Conservation (phyloP, 768 basidiomycete species). For the Mycena sanguinolenta region DNA sequence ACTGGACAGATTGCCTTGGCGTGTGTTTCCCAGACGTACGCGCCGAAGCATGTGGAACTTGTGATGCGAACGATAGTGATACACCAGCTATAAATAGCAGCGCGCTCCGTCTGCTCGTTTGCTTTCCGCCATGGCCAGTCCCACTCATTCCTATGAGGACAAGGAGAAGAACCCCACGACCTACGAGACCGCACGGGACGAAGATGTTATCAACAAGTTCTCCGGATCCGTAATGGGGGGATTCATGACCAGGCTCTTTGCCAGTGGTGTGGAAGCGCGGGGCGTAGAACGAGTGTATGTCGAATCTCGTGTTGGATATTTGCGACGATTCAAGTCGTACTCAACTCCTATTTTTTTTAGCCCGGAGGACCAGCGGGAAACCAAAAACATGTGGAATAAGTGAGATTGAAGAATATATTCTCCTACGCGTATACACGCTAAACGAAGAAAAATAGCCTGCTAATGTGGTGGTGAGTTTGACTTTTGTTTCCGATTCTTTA, state of each 20-base stretch:
- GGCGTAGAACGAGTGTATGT: constrained; percentile 63
- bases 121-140: constrained; percentile 21
- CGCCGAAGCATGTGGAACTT: background rate
- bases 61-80: constrained; percentile 1
- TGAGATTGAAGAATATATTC: constrained; percentile 34
- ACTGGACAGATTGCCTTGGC: background rate
- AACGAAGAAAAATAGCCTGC: constrained; percentile 45
- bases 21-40: background rate
- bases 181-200: constrained; percentile 44
- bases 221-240: constrained; percentile 42
- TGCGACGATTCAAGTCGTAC: too few species aligned
- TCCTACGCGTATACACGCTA: background rate
- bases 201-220: constrained; percentile 47
- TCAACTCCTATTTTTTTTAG: too few species aligned
- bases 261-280: constrained; percentile 65
- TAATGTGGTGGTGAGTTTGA: constrained; percentile 58
- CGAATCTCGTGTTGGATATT: too few species aligned
- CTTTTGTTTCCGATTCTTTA: background rate
- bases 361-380: constrained; percentile 61
- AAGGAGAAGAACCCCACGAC: constrained; percentile 23
- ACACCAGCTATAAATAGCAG: constrained; percentile 12
- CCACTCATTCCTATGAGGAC: constrained; percentile 24
- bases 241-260: constrained; percentile 55
- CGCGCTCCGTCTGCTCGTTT: background rate
- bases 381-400: constrained; percentile 61